Evolutionary conservation across 345 rosid species (phyloP), one percentile per base, ranked within the genome.

Genomic region (Rhizophora apiculata): DNA sequence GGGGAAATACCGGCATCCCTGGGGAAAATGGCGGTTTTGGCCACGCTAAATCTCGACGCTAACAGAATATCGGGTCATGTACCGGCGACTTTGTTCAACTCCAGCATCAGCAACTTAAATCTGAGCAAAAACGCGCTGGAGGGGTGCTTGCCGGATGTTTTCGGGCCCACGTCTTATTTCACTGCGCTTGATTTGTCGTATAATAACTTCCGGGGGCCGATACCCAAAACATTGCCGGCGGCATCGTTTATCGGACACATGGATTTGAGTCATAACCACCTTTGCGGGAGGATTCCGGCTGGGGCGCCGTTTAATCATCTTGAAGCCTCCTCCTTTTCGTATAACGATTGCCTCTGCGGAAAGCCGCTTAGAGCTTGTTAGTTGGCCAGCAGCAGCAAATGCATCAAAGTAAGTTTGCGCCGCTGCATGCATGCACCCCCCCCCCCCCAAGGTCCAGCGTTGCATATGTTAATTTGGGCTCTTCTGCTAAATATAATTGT

Each of bases 221-320:
- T 93, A 21, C 97, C 98, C 49, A 87, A 71, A 62, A 69, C 87
- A 0, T 21, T 89, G 69, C 74, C 87, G 0, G 54, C 66, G 18
- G 96, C 98, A 4, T 68, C 90, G 46, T 93, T 68, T 65, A 82
- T 93, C 51, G 97, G 98, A 0, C 96, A 93, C 65, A 65, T 93
- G 75, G 98, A 91, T 80, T 75, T 93, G 78, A 93, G 98, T 81
- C 89, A 89, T 65, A 93, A 91, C 82, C 92, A 85, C 75, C 85
- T 93, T 0, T 89, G 98, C 8, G 97, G 98, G 24, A 81, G 66
- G 70, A 93, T 93, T 52, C 97, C 97, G 9, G 69, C 61, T 1
- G 98, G 97, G 1, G 67, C 84, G 1, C 98, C 98, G 53, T 93
- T 93, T 24, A 81, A 91, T 73, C 96, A 89, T 63, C 94, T 93